Evolutionary conservation across 2,329 filamentous ascomycete genomes (phyloP), one percentile per base, ranked within the genome.

Genomic region (Diplodia corticola): DNA sequence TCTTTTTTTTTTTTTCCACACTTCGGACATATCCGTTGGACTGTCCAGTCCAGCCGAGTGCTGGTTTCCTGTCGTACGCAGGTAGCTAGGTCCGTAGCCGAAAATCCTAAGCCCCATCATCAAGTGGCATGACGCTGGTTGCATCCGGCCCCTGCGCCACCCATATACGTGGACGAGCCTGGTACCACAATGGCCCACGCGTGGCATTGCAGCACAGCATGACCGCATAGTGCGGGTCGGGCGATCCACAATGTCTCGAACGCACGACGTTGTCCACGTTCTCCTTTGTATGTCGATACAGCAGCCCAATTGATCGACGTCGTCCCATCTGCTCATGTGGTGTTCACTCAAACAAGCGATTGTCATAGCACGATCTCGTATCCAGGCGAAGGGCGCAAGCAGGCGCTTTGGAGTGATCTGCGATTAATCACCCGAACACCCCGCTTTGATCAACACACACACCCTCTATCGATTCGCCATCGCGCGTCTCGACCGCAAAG

Each of bases 381-480:
- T n/a, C 6, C 30, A 7, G 30, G 15, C 57, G 40, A 44, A 15
- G n/a, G n/a, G n/a, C n/a, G n/a, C n/a, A n/a, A n/a, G n/a, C n/a
- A n/a, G n/a, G n/a, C n/a, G 10, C 57, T 3, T 22, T n/a, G 20
- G n/a, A n/a, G 51, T n/a, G 57, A 49, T 61, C 40, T 61, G 44
- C 57, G 20, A 35, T 12, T 15, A 48, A 49, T 33, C 44, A 17
- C 40, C 40, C 26, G 35, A n/a, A n/a, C n/a, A 33, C 30, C 33
- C 57, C 17, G 40, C 24, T 40, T 26, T 61, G 57, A 49, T 49
- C 44, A 61, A 15, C 57, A 49, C 40, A 26, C 57, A 15, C 57
- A 49, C 40, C 33, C 57, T 48, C 33, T 48, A 61, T 61, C 57
- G 40, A 49, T 24, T 49, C 10, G n/a, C 20, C 33, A n/a, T n/a